These are phyloP conservation scores for Paramecium biaurelia DNA, from an alignment of 73 alveolate species.

Conservation along the genomic window DNA sequence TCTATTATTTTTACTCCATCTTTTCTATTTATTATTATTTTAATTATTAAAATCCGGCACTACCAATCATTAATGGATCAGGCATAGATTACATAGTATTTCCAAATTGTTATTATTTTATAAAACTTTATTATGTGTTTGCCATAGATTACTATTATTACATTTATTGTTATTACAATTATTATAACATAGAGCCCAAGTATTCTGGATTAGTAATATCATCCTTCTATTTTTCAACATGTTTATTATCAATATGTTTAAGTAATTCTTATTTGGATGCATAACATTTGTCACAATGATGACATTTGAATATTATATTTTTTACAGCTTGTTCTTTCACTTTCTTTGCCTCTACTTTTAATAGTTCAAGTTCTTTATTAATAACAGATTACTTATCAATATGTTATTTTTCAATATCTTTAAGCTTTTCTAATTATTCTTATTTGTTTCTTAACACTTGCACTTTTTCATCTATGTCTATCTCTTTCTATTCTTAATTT, in stretches of 20 bases:
- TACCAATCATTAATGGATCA: not conserved
- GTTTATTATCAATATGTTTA: conserved; percentile 8
- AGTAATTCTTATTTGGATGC: not conserved
- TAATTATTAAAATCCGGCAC: conserved; percentile 2
- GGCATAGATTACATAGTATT: not conserved
- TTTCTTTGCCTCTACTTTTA: not conserved
- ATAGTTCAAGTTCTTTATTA: not conserved
- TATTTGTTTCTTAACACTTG: not conserved
- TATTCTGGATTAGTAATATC: conserved; percentile 37
- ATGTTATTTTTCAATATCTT: conserved; percentile 4
- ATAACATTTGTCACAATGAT: conserved; percentile 1
- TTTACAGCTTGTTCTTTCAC: not conserved
- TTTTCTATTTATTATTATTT: not conserved
- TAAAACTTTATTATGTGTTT: not conserved
- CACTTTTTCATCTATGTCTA: not conserved
- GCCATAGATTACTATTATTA: not conserved
- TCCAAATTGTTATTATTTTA: not conserved
- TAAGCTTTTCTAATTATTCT: not conserved
- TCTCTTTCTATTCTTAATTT: not conserved
- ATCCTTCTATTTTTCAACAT: not conserved
- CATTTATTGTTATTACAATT: not conserved
- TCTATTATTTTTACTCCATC: not conserved
- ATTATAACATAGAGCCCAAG: not conserved
- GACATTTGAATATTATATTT: conserved; percentile 17
- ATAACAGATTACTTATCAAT: not conserved